Evolutionary conservation across 2,329 filamentous ascomycete genomes (phyloP), one percentile per base, ranked within the genome.

Genomic region (Hymenoscyphus linearis): DNA sequence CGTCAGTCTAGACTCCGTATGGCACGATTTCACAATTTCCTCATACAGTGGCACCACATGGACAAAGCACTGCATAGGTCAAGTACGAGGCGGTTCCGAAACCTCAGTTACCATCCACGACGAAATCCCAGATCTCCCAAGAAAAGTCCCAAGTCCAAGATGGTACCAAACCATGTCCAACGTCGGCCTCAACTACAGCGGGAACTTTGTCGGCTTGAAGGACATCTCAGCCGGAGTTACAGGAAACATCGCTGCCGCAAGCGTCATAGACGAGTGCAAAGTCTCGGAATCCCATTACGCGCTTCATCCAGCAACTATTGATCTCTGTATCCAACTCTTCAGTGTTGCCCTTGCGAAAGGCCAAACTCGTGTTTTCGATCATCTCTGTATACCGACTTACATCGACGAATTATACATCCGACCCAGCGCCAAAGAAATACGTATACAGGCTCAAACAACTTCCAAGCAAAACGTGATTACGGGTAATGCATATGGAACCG

Each of bases 11-110:
- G 68, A 73, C 40, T 60, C 57, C 4, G 63, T 53, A n/a, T 73
- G 69, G 69, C 72, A 63, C 54, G 69, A 72, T 4, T 74, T 74
- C 36, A 54, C 59, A 3, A 64, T 74, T 56, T 62, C 64, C 7
- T 73, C 72, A 0, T 64, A 65, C 50, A 68, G 69, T 52, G 66
- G 65, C 3, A 55, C 57, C 5, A 35, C 57, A 3, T 74, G 73
- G 73, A 70, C 58, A 0, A 71, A 69, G 56, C 70, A 74, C 58
- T 70, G 67, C 59, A 54, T 53, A 13, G 71, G 72, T 22, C 62
- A 65, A 40, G 63, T 72, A 22, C 52, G 64, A 16, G 55, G 50
- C 3, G 50, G 53, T 10, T 53, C 12, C 14, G 52, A 34, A 25
- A 34, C 52, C n/a, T 26, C 22, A 14, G 44, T 35, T 16, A 18